A percentile compares a stretch with the other conserved stretches of the same genome.
Evolutionary conservation across 768 basidiomycete species (phyloP).

Genomic region (Phylloporus sp.): DNA sequence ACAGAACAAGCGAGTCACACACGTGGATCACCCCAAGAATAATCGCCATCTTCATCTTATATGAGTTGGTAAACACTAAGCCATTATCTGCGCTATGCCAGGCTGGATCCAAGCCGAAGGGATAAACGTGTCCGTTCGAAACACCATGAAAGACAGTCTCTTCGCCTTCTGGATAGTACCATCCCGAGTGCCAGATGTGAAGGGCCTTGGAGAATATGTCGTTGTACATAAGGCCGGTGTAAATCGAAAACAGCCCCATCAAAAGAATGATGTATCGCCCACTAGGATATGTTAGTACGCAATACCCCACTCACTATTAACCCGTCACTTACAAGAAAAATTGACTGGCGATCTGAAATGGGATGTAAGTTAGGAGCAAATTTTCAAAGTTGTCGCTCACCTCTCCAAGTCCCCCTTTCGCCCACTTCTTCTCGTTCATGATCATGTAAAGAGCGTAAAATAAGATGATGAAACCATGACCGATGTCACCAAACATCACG

Average conservation of each 20-base stretch:
- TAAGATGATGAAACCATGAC: conserved; percentile 85
- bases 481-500: conserved; percentile 99
- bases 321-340: conserved; percentile 89
- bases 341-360: conserved; percentile 64
- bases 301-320: background rate
- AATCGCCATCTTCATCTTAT: conserved; percentile 99
- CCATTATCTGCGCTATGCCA: conserved; percentile 94
- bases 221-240: conserved; percentile 97
- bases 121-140: conserved; percentile 70
- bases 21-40: conserved; percentile 96
- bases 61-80: conserved; percentile 93
- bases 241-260: conserved; percentile 97
- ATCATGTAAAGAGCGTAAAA: conserved; percentile 81
- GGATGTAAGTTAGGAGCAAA: conserved; percentile 5
- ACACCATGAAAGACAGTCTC: conserved; percentile 43
- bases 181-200: conserved; percentile 83
- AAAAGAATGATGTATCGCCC: conserved; percentile 98
- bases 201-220: conserved; percentile 95
- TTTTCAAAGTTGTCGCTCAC: conserved; percentile 34
- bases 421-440: conserved; percentile 73
- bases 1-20: conserved; percentile 27
- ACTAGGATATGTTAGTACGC: conserved; percentile 39
- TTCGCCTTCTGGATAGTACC: conserved; percentile 59
- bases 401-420: conserved; percentile 70
- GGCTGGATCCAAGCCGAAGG: conserved; percentile 89